Evolutionary conservation across 495 filamentous ascomycete genomes (phyloP).

Genomic region (Tuber aestivum): DNA sequence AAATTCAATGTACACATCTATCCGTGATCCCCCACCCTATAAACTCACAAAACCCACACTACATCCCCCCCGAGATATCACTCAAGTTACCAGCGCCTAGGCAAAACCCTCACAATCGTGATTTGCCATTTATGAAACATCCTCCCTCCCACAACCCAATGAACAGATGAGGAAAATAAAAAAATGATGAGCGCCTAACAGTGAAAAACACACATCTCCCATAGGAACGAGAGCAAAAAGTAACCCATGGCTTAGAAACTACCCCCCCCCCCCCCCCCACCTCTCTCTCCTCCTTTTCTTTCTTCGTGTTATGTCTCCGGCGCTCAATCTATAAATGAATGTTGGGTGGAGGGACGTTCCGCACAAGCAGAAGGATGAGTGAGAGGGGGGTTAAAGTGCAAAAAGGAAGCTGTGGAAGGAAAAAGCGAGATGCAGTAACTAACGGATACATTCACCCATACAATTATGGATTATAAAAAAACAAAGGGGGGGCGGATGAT

Average conservation of each 20-base stretch:
- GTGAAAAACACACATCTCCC: not conserved
- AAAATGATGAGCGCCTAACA: conserved; percentile 5
- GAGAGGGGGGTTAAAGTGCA: not conserved
- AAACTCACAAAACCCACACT: not conserved
- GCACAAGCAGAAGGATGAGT: not conserved
- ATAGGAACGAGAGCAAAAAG: not conserved
- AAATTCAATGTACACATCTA: not conserved
- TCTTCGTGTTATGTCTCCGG: not conserved
- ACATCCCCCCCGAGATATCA: not conserved
- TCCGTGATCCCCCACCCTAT: not conserved
- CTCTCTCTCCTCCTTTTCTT: not conserved
- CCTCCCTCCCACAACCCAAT: conserved; percentile 1
- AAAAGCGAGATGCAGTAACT: not conserved
- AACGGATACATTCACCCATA: not conserved
- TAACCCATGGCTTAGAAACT: not conserved
- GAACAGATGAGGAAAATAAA: not conserved
- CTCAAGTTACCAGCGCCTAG: not conserved
- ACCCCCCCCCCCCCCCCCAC: not conserved
- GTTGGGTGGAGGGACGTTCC: not conserved
- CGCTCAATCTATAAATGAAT: not conserved
- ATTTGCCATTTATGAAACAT: conserved; percentile 3
- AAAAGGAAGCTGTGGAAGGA: not conserved
- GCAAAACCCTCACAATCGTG: not conserved
- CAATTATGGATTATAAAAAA: conserved; percentile 1
- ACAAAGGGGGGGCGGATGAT: not conserved